phyloP scores from a whole-genome alignment of 164 flowering plant species.

The Macadamia tetraphylla region DNA sequence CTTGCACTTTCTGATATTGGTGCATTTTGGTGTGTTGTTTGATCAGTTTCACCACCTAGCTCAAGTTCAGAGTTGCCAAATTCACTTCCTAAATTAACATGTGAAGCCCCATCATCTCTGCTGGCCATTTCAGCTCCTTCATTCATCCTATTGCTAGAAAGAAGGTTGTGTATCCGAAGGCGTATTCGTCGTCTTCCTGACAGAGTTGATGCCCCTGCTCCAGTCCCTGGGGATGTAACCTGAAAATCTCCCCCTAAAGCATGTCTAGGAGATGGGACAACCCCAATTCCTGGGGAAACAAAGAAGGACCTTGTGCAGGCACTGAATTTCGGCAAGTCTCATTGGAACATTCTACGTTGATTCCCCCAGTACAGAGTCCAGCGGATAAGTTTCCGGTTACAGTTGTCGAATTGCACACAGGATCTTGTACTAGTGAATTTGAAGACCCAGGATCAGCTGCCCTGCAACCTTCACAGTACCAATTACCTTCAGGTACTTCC shows the following conservation, averaged over 20 bases:
- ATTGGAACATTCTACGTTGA: conserved; percentile 33
- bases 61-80: conserved; percentile 25
- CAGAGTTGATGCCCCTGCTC: conserved; percentile 63
- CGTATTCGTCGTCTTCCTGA: conserved; percentile 70
- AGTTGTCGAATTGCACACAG: conserved; percentile 31
- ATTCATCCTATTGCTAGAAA: conserved; percentile 39
- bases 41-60: conserved; percentile 19
- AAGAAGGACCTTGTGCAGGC: conserved; percentile 36
- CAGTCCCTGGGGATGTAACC: conserved; percentile 49
- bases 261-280: conserved; percentile 44
- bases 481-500: conserved; percentile 96
- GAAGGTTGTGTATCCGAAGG: conserved; percentile 51
- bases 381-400: conserved; percentile 17
- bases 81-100: conserved; percentile 21
- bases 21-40: conserved; percentile 17
- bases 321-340: conserved; percentile 18
- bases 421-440: conserved; percentile 35
- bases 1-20: conserved; percentile 26
- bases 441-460: conserved; percentile 52
- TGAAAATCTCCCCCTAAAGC: conserved; percentile 30
- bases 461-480: conserved; percentile 92
- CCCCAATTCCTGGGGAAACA: conserved; percentile 27
- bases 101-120: conserved; percentile 21
- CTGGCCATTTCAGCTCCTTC: conserved; percentile 13
- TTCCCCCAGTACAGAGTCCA: conserved; percentile 29